Base-by-base conservation (phyloP, 2,329 filamentous ascomycete species). In the Xylaria sp. region DNA sequence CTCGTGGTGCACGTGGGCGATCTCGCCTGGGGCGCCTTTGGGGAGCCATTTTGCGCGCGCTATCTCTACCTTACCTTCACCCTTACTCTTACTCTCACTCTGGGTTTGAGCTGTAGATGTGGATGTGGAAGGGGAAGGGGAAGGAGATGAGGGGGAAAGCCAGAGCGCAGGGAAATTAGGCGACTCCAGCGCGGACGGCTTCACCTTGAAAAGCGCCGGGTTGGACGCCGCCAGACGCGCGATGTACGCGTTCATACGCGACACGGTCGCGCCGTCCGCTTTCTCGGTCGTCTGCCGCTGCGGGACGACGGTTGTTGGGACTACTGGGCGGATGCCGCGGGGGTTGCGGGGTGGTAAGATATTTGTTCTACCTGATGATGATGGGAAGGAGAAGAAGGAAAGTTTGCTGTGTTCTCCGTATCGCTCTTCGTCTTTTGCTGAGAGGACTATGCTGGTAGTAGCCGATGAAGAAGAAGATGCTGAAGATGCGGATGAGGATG, bases 1-100 rank as follows among this genome's bases (percentile, higher is more conserved):
- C 67, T 84, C 82, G 12, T 65, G 65, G 66, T 84, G 82, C 25
- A 80, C 75, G 68, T 84, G 82, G 5, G 74, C 74, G 13, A 80
- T 76, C 74, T 84, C 82, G 8, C 78, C 78, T 7, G 54, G 62
- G 3, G 72, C 69, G 9, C 44, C 59, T 28, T 57, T 46, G 51
- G 76, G 66, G 50, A 74, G 72, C 52, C 70, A 71, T 10, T 15
- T 57, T 3, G 32, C 63, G 44, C 10, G n/a, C 13, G 15, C 32
- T 15, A 51, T 34, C n/a, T 69, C 66, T 0, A 63, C 23, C 23
- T 25, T 25, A 25, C 23, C 23, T 3, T 25, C 23, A 3, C 23
- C 23, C 23, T 25, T 3, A 1, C 23, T 25, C 23, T 25, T 25
- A 25, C 23, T 25, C 23, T 25, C 3, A 25, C 23, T 25, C 57